Conservation (phyloP, 331 rosid species). For the Rhamnella rubrinervis region DNA sequence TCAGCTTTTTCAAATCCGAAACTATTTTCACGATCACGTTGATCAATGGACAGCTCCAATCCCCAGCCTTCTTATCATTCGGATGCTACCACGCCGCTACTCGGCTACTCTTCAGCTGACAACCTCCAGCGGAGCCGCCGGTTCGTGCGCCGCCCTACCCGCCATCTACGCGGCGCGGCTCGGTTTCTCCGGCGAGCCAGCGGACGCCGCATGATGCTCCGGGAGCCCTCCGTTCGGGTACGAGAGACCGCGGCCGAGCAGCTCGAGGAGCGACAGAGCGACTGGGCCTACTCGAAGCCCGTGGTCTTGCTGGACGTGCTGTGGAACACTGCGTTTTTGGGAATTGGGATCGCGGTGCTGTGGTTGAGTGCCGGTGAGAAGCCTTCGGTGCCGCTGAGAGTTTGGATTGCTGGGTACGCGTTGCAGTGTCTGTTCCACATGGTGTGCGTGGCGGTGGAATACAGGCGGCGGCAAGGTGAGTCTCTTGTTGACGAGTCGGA, state of each 20-base stretch:
- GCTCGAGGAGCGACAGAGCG: conserved; percentile 95
- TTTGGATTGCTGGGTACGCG: conserved; percentile 72
- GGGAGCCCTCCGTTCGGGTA: conserved; percentile 78
- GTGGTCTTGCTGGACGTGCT: conserved; percentile 63
- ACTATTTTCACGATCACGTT: not conserved
- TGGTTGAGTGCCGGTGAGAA: conserved; percentile 47
- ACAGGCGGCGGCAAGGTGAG: conserved; percentile 33
- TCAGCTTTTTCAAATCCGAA: not conserved
- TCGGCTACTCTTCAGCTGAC: conserved; percentile 32
- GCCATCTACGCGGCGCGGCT: conserved; percentile 55
- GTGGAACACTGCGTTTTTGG: conserved; percentile 71
- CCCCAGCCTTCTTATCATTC: conserved; percentile 27
- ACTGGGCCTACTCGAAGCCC: conserved; percentile 90
- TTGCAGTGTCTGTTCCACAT: conserved; percentile 62
- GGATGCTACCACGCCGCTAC: conserved; percentile 57
- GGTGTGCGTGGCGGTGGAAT: conserved; percentile 55
- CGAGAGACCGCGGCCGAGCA: conserved; percentile 92
- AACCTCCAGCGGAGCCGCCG: conserved; percentile 46
- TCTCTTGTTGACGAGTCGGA: conserved; percentile 17
- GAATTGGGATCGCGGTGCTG: conserved; percentile 43
- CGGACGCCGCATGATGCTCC: conserved; percentile 78
- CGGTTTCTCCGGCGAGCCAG: conserved; percentile 70
- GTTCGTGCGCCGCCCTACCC: conserved; percentile 39
- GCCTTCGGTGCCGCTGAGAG: conserved; percentile 70
- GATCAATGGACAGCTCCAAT: conserved; percentile 14